Evolutionary conservation across 2,329 filamentous ascomycete species (phyloP), one percentile per base, ranked within the genome.

Genomic region (Xylariomycetidae sp.): DNA sequence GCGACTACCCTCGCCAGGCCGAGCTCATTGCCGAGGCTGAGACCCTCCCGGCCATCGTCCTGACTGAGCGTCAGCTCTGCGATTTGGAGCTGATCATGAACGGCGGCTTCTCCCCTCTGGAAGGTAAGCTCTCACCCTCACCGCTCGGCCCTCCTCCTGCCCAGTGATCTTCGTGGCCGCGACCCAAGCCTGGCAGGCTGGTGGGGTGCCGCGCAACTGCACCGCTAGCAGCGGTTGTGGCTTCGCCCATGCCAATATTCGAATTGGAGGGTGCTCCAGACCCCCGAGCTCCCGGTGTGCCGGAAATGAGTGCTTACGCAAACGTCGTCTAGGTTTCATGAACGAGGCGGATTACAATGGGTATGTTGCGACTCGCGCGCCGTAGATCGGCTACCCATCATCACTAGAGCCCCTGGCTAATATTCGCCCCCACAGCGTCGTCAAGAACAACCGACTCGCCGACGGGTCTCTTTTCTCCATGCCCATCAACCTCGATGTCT

Each of bases 41-140:
- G 72, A 82, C 59, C 19, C 79, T 96, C 28, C 86, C 88, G 23
- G 85, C 90, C 23, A 73, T 98, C 49, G 68, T 83, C 39, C 79
- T 98, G 48, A 84, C 77, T 32, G 92, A 98, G 74, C 82, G 92
- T 55, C 92, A 98, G 67, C 80, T 98, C 31, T 98, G 92, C 67
- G 92, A 98, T 74, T 75, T 98, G 49, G 92, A 98, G 68, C 68
- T 98, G 65, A 88, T 98, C 57, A 80, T 98, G 63, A 96, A 88
- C 64, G 92, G 92, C 60, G 92, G 92, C 47, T 98, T 98, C 72
- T 95, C 89, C 46, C 92, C 92, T 39, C 78, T 98, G 25, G 90
- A 98, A 78, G 92, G 89, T 93, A 54, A n/a, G n/a, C n/a, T n/a
- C n/a, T n/a, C n/a, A n/a, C n/a, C n/a, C n/a, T n/a, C n/a, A n/a